Evolutionary conservation across 1,139 yeast genomes (phyloP), one percentile per base, ranked within the genome.

Genomic region (Sugiyamaella xylanicola): DNA sequence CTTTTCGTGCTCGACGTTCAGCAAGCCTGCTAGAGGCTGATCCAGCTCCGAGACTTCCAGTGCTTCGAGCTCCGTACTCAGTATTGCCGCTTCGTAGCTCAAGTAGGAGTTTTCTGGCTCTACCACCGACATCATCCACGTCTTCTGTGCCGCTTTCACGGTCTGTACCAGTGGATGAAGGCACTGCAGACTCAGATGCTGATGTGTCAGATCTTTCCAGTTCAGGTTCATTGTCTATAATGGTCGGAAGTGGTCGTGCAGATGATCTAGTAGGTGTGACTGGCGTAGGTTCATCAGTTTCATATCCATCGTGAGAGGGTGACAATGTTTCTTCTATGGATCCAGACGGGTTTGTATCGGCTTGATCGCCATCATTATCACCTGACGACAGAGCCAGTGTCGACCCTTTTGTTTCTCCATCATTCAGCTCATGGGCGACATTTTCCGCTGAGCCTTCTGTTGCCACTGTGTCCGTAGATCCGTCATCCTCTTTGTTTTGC

Each of bases 41-140:
- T 8, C 56, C 54, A n/a, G 47, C 32, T 19, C 61, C 58, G 25
- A 58, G 32, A 40, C 63, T 56, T 20, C 61, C 57, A n/a, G 51
- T 40, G 13, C 57, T 56, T 41, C 36, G 43, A 41, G 41, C 52
- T 15, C 62, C 55, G 32, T 61, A 58, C 36, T 60, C 64, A 2
- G 61, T 48, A 19, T 48, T 57, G 3, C 68, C 71, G 20, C 81
- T 78, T 59, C 88, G 72, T 37, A 85, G 73, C 61, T 83, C 87
- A 60, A 78, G 80, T 29, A 85, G 74, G 58, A 85, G 74, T 60
- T 76, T 78, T 62, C 87, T 74, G 0, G 90, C 90, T 56, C 90
- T 74, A 3, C 77, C 76, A 2, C 84, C 85, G 22, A 83, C 77
- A 62, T 81, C 84, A 40, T 69, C 77, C 3, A 74, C 87, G 17